These are phyloP conservation scores for Mucor mucedo DNA, from an alignment of 371 early-diverging fungal species.

Conservation along the genomic window DNA sequence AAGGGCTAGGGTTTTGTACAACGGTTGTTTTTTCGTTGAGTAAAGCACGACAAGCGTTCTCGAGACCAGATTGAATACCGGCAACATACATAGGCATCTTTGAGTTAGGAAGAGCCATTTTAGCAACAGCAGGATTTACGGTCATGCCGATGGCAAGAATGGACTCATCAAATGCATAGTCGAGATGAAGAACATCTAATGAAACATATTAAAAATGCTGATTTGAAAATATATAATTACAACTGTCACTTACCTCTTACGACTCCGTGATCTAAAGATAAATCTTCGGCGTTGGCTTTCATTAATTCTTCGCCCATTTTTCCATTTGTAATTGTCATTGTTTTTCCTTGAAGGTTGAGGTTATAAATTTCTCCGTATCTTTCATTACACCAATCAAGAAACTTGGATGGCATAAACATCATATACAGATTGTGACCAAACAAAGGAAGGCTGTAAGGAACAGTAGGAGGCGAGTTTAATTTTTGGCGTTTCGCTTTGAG, in stretches of 20 bases:
- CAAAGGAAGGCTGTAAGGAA: conserved; percentile 38
- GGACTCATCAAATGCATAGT: conserved; percentile 30
- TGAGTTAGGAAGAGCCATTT: conserved; percentile 18
- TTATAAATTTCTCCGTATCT: conserved; percentile 46
- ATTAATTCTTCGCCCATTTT: conserved; percentile 36
- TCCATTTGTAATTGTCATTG: conserved; percentile 33
- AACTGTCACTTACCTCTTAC: conserved; percentile 26
- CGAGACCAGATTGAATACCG: conserved; percentile 29
- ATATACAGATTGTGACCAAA: conserved; percentile 45
- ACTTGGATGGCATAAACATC: conserved; percentile 22
- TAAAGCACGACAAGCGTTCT: conserved; percentile 23
- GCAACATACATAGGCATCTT: conserved; percentile 28
- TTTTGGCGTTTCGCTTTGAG: conserved; percentile 31
- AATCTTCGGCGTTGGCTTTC: conserved; percentile 27
- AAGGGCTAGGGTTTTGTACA: conserved; percentile 21
- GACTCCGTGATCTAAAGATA: conserved; percentile 40
- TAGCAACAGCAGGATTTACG: conserved; percentile 36
- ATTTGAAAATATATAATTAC: background rate
- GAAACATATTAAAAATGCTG: background rate
- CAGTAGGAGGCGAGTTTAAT: conserved; percentile 38
- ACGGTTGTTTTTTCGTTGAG: conserved; percentile 10
- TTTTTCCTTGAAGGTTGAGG: conserved; percentile 26
- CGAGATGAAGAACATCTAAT: conserved; percentile 35
- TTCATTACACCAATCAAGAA: conserved; percentile 41
- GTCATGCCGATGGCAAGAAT: conserved; percentile 37